Percentiles rank a stretch among this genome's conserved stretches.
These are phyloP conservation scores for Penicillium corylophilum DNA, from an alignment of 2,329 filamentous ascomycete genomes.

Conservation along the genomic window DNA sequence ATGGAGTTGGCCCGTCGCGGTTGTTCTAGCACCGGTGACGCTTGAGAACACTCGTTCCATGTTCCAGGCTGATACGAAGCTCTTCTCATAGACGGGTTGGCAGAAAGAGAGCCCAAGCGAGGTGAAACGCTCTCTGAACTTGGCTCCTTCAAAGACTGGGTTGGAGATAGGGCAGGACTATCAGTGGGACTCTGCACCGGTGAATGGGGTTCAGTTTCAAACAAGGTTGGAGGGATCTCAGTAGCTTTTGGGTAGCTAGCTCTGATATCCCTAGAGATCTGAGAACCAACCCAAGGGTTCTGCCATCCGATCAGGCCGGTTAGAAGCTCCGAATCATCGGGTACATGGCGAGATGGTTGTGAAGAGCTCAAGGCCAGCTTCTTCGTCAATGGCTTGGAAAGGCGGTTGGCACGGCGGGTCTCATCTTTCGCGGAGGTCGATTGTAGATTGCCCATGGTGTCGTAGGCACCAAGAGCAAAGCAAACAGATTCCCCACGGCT, in stretches of 20 bases:
- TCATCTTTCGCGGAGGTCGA: constrained; percentile 35
- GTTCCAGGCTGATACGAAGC: constrained; percentile 23
- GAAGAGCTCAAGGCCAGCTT: constrained; percentile 17
- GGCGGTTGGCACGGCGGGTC: constrained; percentile 34
- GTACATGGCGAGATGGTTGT: constrained; percentile 4
- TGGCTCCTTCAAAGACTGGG: neutral
- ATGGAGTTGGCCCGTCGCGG: constrained; percentile 32
- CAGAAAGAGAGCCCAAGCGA: constrained; percentile 14
- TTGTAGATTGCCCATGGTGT: constrained; percentile 39
- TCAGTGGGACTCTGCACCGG: neutral
- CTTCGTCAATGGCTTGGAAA: constrained; percentile 39
- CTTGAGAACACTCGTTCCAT: constrained; percentile 12
- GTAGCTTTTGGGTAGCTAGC: constrained; percentile 9
- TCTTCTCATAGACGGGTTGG: constrained; percentile 21
- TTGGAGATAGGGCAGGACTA: neutral
- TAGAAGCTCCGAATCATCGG: constrained; percentile 8
- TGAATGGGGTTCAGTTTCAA: constrained; percentile 10
- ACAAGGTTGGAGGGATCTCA: constrained; percentile 18
- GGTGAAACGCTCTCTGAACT: constrained; percentile 2
- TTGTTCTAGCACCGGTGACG: constrained; percentile 14
- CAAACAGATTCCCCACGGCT: constrained; percentile 11
- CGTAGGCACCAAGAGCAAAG: constrained; percentile 6
- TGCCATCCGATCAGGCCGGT: constrained; percentile 30
- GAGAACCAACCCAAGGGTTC: constrained; percentile 35
- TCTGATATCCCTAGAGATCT: constrained; percentile 19